Evolutionary conservation across 2,329 filamentous ascomycete genomes (phyloP).

Genomic region (Penicillium sp.): DNA sequence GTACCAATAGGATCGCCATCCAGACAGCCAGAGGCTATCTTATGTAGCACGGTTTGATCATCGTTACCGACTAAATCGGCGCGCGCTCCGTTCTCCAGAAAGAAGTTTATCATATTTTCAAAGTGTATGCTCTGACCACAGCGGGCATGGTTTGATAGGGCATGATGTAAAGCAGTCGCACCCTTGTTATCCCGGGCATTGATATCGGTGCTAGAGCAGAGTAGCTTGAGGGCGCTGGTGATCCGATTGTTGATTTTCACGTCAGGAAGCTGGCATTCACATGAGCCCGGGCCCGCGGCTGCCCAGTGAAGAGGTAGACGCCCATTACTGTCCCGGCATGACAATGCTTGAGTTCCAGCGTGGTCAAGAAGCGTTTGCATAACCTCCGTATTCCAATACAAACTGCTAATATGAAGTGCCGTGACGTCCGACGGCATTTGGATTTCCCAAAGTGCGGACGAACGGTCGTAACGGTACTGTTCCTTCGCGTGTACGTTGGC

Average conservation of each 20-base stretch:
- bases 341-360: background rate
- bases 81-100: background rate
- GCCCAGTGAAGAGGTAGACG: slow-evolving; percentile 2
- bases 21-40: background rate
- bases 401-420: background rate
- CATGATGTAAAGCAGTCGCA: background rate
- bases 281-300: background rate
- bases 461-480: background rate
- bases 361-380: slow-evolving; percentile 1
- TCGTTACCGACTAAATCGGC: background rate
- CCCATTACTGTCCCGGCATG: background rate
- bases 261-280: background rate
- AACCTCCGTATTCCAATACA: background rate
- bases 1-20: background rate
- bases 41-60: background rate
- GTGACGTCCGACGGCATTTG: background rate
- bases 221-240: background rate
- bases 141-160: background rate
- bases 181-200: background rate
- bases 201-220: background rate
- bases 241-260: background rate
- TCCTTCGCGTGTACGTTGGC: background rate
- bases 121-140: background rate
- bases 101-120: background rate
- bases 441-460: background rate